Base-by-base conservation (phyloP, 176 grass and related monocot genomes). In the Carex parvula region DNA sequence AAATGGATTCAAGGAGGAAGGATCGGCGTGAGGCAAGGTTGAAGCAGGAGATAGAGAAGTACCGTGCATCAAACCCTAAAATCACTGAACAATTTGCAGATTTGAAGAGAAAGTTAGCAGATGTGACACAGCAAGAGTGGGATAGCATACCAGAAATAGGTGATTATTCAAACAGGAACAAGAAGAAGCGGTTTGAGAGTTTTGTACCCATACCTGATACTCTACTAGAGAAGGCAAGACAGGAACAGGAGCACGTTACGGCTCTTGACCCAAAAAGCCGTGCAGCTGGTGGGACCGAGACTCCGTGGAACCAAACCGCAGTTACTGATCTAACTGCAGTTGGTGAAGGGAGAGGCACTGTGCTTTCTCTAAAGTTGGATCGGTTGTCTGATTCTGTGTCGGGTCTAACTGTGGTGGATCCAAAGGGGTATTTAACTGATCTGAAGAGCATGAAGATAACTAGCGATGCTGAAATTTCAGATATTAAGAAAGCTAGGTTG, bases 371-470 rank as follows among this genome's bases (percentile, higher is more conserved):
- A 37, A 97, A 97, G 72, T 18, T 97, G 80, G 94, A 97, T 79
- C 83, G 94, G 52, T 59, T 97, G 58, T 97, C 94, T 11, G 94
- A 97, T 81, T 97, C 92, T 7, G 92, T 97, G 22, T 94, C 94
- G 2, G 94, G 92, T 18, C 92, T 92, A 11, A 97, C 94, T 13
- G 94, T 97, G 26, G 94, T 97, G 61, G 92, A 97, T 92, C 94
- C 94, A 22, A 97, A 97, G 85, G 94, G 94, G 0, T 97, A 97
- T 85, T 63, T 97, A 55, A 94, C 92, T 5, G 94, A 97, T 61
- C 82, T 97, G 22, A 97, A 97, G 74, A 94, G 94, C 81, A 97
- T 97, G 92, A 97, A 97, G 60, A 97, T 97, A 60, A 97, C 94
- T 5, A 97, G 94, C 26, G 94, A 97, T 73, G 94, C 94, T 20